Base-by-base conservation (phyloP, 495 filamentous ascomycete genomes). In the Schizothecium vesticola region DNA sequence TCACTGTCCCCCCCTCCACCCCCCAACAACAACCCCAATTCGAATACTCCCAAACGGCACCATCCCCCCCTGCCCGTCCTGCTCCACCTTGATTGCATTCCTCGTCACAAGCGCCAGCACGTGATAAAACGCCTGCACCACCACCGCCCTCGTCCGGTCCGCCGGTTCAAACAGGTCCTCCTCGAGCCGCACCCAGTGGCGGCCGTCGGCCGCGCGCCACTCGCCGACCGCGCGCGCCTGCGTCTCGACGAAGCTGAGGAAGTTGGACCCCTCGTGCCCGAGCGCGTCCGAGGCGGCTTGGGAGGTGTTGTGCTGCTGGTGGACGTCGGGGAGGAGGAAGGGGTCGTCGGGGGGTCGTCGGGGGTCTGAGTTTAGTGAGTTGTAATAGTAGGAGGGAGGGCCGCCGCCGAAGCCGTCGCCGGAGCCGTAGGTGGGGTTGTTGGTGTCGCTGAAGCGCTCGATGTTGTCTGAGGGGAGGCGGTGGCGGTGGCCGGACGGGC, bases 81-180 rank as follows among this genome's bases (percentile, higher is more conserved):
- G 89, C 70, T 79, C 71, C 3, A 90, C 84, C 31, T 77, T 72
- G 56, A 91, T 71, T 62, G 87, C 72, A 1, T 82, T 83, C 79
- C 87, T 91, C 11, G 88, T 92, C 11, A 86, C 89, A 9, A 94
- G 86, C 21, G 85, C 81, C 19, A 96, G 84, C 13, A 88, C 82
- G 77, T 94, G 89, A 76, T 91, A 86, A 67, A 96, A 83, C 1
- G 84, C 92, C 71, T 93, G 90, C 10, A 88, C 89, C 51, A 90
- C 90, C 0, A 92, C 86, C 19, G 83, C 77, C 16, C 80, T 80
- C 28, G 80, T 84, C 51, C 87, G 87, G 25, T 83, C 75, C 24
- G 62, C 67, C 1, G 83, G 83, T 24, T 89, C 84, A 16, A 94
- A 74, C 56, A 78, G 73, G 25, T 85, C 77, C 61, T 87, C 85